Conservation (phyloP, 768 basidiomycete species). For the Termitomyces sp. region DNA sequence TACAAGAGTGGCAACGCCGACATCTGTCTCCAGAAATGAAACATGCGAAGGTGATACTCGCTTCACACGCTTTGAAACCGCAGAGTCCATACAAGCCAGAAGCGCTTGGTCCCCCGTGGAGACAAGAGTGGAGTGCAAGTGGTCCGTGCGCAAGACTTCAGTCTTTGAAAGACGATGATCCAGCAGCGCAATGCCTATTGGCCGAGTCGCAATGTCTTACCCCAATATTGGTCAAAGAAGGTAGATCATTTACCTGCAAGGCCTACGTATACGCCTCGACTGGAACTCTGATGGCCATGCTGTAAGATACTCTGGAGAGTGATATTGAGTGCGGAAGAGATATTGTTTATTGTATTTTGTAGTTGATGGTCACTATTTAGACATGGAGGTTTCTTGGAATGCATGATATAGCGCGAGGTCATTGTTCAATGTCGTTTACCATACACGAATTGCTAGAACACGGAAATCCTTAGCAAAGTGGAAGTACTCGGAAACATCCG, state of each 20-base stretch:
- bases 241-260: conserved; percentile 9
- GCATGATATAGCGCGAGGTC: conserved; percentile 12
- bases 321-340: not conserved
- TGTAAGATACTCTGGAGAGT: not conserved
- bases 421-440: not conserved
- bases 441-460: not conserved
- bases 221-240: not conserved
- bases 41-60: conserved; percentile 12
- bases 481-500: not conserved
- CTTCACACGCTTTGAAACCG: not conserved
- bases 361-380: conserved; percentile 3
- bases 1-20: conserved; percentile 33
- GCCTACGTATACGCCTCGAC: conserved; percentile 10
- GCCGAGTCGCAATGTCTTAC: not conserved
- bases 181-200: conserved; percentile 7
- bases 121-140: not conserved
- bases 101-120: conserved; percentile 1
- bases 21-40: conserved; percentile 37
- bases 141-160: not conserved
- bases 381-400: conserved; percentile 6
- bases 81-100: not conserved
- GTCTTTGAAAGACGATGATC: conserved; percentile 2
- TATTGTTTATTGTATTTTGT: conserved; percentile 3
- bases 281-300: not conserved
- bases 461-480: not conserved